Percentiles rank a stretch among this genome's conserved stretches.
Conservation (phyloP, 371 early-diverging fungal species). For the Mortierella sp. region DNA sequence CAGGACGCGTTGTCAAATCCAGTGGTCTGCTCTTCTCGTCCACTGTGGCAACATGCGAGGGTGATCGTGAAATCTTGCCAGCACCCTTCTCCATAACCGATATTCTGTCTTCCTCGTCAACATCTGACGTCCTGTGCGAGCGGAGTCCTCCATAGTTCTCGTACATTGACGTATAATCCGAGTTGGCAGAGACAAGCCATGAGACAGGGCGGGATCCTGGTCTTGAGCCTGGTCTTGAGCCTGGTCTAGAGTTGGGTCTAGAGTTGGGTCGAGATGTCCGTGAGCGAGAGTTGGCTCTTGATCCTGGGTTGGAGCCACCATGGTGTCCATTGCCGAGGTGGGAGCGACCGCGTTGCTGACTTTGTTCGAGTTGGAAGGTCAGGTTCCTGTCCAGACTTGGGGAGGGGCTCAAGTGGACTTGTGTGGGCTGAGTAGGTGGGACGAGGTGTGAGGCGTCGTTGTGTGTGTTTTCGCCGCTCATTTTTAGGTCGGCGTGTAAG, state of each 20-base stretch:
- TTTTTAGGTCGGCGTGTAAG: not conserved
- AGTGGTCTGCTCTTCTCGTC: slow-evolving; percentile 8
- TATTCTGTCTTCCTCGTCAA: slow-evolving; percentile 7
- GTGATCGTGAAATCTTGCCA: slow-evolving; percentile 1
- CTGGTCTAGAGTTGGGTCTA: slow-evolving; percentile 14
- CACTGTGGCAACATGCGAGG: slow-evolving; percentile 3
- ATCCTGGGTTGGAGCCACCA: slow-evolving; percentile 22
- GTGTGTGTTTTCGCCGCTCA: not conserved
- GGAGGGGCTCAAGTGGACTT: slow-evolving; percentile 12
- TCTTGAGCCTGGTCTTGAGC: slow-evolving; percentile 12
- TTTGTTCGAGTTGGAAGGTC: slow-evolving; percentile 10
- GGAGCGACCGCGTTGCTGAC: slow-evolving; percentile 25
- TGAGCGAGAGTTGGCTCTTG: slow-evolving; percentile 37
- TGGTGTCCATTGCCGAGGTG: not conserved
- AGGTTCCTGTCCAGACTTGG: slow-evolving; percentile 23
- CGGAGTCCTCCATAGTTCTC: slow-evolving; percentile 39
- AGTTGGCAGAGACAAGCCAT: slow-evolving; percentile 40
- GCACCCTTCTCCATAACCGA: slow-evolving; percentile 33
- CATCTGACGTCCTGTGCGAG: slow-evolving; percentile 13
- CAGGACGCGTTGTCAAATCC: not conserved
- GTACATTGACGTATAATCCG: slow-evolving; percentile 40
- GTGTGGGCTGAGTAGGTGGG: slow-evolving; percentile 17
- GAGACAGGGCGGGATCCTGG: slow-evolving; percentile 43
- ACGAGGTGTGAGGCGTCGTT: not conserved
- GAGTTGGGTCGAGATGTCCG: slow-evolving; percentile 21